Evolutionary conservation across 2,329 filamentous ascomycete species (phyloP), one percentile per base, ranked within the genome.

Genomic region (Graphilbum ipis-grandicollis): DNA sequence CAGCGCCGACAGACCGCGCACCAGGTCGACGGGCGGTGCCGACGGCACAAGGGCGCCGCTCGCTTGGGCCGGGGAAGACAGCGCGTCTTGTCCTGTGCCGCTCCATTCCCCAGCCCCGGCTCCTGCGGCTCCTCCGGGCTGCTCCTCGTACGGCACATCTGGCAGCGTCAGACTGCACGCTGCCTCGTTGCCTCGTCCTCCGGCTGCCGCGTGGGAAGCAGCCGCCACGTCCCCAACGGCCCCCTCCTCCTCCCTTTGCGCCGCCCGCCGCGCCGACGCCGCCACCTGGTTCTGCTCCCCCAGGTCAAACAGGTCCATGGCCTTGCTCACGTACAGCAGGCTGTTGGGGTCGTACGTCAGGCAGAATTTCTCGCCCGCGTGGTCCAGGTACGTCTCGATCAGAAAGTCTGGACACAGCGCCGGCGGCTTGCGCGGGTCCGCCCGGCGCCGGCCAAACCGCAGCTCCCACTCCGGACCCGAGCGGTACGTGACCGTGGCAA

Each of bases 391-490:
- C 0, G 90, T 98, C 59, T 98, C 90, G 46, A 98, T 93, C 19
- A 98, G 65, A 51, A 96, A 98, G 53, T 98, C 90, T 0, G 90
- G 86, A 49, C 90, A 98, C n/a, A 98, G 59, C 0, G 90, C 90
- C 0, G 90, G 90, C 4, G 82, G 85, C 47, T 83, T 85, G 46
- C 71, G 74, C 0, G 83, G 68, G 53, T 98, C 90, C 13, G 90
- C 88, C 33, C 90, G 71, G 45, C 83, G 69, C 28, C 90, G 71
- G 4, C 84, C 88, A 54, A 98, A 98, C 26, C 90, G 74, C 56
- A 83, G 79, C 58, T 98, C 90, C 90, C 90, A 98, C 57, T 98
- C 90, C 0, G 90, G 90, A 0, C 90, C 90, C 38, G 83, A 93
- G 42, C 90, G 75, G 56, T 98, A 98, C 2, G 90, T 98, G 33